A percentile compares a stretch with the other conserved stretches of the same genome.
Conservation (phyloP, 1,139 yeast species). For the Nematodospora anomalae region DNA sequence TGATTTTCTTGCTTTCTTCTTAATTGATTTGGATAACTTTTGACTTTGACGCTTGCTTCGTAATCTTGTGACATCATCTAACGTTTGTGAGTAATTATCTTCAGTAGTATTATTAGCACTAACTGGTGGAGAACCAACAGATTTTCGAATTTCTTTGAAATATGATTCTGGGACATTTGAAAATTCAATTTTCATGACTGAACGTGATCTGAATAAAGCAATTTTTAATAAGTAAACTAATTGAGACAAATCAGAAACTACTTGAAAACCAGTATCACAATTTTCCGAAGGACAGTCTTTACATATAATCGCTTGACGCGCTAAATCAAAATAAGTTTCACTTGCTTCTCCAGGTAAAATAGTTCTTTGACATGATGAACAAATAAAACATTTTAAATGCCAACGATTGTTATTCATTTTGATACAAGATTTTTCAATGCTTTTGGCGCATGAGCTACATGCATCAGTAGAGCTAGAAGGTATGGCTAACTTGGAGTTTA, state of each 20-base stretch:
- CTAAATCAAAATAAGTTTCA: slow-evolving; percentile 26
- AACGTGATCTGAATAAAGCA: slow-evolving; percentile 76
- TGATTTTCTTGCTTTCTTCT: slow-evolving; percentile 49
- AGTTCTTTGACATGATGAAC: slow-evolving; percentile 51
- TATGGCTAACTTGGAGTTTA: slow-evolving; percentile 41
- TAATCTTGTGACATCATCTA: slow-evolving; percentile 75
- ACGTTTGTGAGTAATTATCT: slow-evolving; percentile 61
- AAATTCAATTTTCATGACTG: slow-evolving; percentile 51
- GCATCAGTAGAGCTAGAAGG: slow-evolving; percentile 74
- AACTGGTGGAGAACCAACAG: neutral
- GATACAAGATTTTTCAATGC: slow-evolving; percentile 82
- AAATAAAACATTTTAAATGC: slow-evolving; percentile 75
- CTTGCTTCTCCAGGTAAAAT: slow-evolving; percentile 36
- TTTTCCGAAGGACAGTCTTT: slow-evolving; percentile 42
- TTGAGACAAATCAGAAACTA: slow-evolving; percentile 71
- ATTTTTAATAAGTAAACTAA: slow-evolving; percentile 75
- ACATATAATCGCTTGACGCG: slow-evolving; percentile 46
- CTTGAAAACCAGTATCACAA: slow-evolving; percentile 55
- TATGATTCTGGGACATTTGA: slow-evolving; percentile 5
- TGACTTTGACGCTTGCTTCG: slow-evolving; percentile 75
- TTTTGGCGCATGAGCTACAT: slow-evolving; percentile 67
- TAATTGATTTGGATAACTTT: slow-evolving; percentile 53
- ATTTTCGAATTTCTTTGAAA: slow-evolving; percentile 1
- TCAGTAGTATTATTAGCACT: slow-evolving; percentile 16
- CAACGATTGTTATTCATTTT: slow-evolving; percentile 66